Base-by-base conservation (phyloP, 345 rosid species). In the Rhodamnia argentea region DNA sequence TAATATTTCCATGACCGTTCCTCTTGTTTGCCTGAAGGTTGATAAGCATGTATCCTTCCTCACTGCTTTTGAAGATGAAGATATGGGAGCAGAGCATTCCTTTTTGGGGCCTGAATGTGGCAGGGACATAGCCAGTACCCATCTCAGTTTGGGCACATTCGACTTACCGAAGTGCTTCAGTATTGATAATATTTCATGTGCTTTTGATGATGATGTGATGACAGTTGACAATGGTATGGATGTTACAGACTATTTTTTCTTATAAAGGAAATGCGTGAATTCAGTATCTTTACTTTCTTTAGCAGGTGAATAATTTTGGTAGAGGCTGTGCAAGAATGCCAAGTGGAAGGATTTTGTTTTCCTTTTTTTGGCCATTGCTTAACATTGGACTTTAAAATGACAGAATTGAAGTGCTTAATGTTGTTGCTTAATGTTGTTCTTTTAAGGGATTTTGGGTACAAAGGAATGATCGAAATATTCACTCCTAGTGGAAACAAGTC, bases 1-100 rank as follows among this genome's bases (percentile, higher is more conserved):
- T 47, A 37, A 32, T 29, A 44, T 84, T 23, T 22, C 32, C n/a
- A 20, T 85, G 40, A 26, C 56, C 75, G 60, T 52, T n/a, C 44
- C 70, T 62, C 85, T 82, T 56, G 42, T 64, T 70, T 83, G 29
- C 52, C 54, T 83, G 76, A 82, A 87, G 89, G 89, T 51, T 82
- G 89, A 83, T 75, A 47, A 62, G 55, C 87, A 87, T 70, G 89
- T 74, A 24, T 87, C 89, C 24, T 82, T 83, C 52, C 87, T 87
- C 76, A 82, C 87, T 83, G 89, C 85, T 27, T 87, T 85, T 53
- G 87, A 87, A 37, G 89, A 87, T 83, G 89, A 85, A 60, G 89
- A 75, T 64, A 52, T 87, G 11, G 89, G 85, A 85, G 85, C 75
- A 64, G 87, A 87, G 78, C 87, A 83, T 83, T 83, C 85, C 76